phyloP scores from a whole-genome alignment of 2,329 filamentous ascomycete species.

The Macrophomina pseudophaseolina region DNA sequence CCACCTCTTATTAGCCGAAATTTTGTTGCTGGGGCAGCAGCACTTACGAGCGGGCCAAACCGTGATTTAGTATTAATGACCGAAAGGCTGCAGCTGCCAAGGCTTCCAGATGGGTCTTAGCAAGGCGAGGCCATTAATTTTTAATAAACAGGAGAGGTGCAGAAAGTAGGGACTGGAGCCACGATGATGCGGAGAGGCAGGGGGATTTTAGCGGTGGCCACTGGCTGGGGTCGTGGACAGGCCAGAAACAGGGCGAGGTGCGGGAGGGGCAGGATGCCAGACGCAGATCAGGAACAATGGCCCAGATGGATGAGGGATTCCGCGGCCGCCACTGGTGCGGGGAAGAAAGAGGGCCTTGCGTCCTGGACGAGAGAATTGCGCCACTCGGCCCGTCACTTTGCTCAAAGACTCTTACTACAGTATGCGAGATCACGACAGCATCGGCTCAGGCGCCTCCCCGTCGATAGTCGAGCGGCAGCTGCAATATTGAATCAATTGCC shows the following conservation, averaged over 20 bases:
- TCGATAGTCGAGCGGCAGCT: background rate
- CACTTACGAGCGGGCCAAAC: background rate
- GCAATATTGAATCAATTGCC: background rate
- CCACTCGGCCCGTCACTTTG: background rate
- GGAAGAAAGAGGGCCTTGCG: background rate
- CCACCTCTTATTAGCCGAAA: no score
- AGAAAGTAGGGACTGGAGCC: slow-evolving; percentile 15
- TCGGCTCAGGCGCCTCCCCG: background rate
- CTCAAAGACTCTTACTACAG: background rate
- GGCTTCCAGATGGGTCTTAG: background rate
- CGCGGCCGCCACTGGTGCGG: background rate
- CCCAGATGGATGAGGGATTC: background rate
- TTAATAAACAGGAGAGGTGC: background rate
- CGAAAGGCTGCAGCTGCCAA: slow-evolving; percentile 4
- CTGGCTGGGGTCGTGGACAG: background rate
- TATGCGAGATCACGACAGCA: background rate
- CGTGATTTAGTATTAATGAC: background rate
- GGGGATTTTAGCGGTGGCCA: slow-evolving; percentile 1
- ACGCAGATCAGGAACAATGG: background rate
- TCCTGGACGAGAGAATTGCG: background rate
- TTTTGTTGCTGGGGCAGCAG: background rate
- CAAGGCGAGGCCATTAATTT: background rate
- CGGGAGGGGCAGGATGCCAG: background rate
- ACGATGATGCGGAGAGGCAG: background rate
- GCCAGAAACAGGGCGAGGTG: background rate